These are phyloP conservation scores for Colletotrichum graminicola DNA, from an alignment of 2,329 filamentous ascomycete species.

Conservation along the genomic window DNA sequence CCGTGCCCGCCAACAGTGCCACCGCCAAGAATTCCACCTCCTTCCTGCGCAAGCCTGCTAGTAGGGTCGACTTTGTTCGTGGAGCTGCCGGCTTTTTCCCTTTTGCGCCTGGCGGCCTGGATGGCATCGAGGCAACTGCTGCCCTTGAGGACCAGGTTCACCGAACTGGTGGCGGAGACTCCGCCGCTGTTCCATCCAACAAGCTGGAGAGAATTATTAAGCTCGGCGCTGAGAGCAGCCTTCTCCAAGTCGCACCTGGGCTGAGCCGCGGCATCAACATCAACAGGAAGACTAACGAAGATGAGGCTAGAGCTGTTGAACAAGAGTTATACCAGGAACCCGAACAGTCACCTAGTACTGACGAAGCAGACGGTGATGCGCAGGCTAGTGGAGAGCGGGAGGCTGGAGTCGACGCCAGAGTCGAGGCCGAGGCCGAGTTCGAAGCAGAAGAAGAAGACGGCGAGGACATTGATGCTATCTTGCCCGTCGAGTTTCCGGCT, in stretches of 20 bases:
- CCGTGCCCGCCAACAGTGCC: slow-evolving; percentile 87
- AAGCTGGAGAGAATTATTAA: slow-evolving; percentile 89
- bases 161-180: slow-evolving; percentile 53
- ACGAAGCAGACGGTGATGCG: slow-evolving; percentile 46
- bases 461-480: slow-evolving; percentile 83
- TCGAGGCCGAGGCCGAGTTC: slow-evolving; percentile 41
- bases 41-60: slow-evolving; percentile 85
- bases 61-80: slow-evolving; percentile 89
- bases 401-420: not conserved
- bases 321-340: slow-evolving; percentile 64
- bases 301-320: slow-evolving; percentile 59
- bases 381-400: slow-evolving; percentile 46
- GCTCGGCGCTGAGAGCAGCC: slow-evolving; percentile 79
- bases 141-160: slow-evolving; percentile 83
- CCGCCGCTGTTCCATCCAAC: slow-evolving; percentile 59
- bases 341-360: slow-evolving; percentile 49
- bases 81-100: slow-evolving; percentile 95
- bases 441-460: slow-evolving; percentile 60
- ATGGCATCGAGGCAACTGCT: slow-evolving; percentile 86
- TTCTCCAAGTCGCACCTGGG: slow-evolving; percentile 86
- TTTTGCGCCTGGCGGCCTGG: slow-evolving; percentile 90
- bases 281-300: slow-evolving; percentile 65
- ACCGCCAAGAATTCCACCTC: slow-evolving; percentile 97
- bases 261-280: slow-evolving; percentile 84
- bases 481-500: slow-evolving; percentile 94